phyloP scores from a whole-genome alignment of 352 stramenopile species.

The Pythium chondricola region DNA sequence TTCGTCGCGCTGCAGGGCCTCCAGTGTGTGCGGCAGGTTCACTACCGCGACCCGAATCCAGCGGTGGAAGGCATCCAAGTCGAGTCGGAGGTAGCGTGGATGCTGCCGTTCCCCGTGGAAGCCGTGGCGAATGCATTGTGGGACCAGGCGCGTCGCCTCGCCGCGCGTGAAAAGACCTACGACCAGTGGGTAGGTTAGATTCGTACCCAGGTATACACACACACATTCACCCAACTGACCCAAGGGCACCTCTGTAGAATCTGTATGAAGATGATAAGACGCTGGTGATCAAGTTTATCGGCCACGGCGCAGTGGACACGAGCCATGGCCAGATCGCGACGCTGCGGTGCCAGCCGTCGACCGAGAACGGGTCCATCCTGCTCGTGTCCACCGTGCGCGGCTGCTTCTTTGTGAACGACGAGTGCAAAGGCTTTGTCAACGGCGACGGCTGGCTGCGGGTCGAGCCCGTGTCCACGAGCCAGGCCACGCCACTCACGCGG shows the following conservation, averaged over 20 bases:
- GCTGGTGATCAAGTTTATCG: conserved; percentile 4
- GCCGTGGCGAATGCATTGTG: conserved; percentile 6
- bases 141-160: conserved; percentile 4
- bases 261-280: neutral
- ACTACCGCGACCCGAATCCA: conserved; percentile 4
- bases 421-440: neutral
- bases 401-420: neutral
- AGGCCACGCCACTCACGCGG: neutral
- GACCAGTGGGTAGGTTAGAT: conserved; percentile 5
- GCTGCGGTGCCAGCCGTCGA: neutral
- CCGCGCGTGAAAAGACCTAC: conserved; percentile 2
- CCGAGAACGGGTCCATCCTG: neutral
- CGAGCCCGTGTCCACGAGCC: neutral
- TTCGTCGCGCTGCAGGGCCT: conserved; percentile 1
- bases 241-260: neutral
- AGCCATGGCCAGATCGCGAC: conserved; percentile 11
- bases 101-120: conserved; percentile 5
- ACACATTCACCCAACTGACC: neutral
- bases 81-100: conserved; percentile 8
- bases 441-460: conserved; percentile 9
- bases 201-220: neutral
- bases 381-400: conserved; percentile 3
- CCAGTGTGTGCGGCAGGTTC: conserved; percentile 3
- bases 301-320: neutral
- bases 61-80: conserved; percentile 7